Conservation (phyloP, 2,329 filamentous ascomycete species). For the Cladobotryum protrusum region DNA sequence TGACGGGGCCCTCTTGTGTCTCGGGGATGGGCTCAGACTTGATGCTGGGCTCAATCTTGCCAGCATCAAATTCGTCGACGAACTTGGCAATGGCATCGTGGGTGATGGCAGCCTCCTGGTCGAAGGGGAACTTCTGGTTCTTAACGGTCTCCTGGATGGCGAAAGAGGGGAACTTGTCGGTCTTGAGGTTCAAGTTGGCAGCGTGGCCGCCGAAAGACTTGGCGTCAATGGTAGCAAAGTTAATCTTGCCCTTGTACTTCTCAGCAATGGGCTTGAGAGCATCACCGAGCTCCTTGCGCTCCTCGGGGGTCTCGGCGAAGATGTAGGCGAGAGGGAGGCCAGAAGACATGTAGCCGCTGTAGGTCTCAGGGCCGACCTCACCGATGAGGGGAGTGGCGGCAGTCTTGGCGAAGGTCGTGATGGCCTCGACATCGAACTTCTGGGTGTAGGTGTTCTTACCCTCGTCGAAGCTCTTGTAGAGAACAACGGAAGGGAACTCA, state of each 20-base stretch:
- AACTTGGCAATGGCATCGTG: constrained; percentile 68
- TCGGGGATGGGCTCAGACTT: constrained; percentile 97
- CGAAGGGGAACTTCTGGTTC: constrained; percentile 96
- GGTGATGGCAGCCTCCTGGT: constrained; percentile 74
- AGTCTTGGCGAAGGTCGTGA: constrained; percentile 77
- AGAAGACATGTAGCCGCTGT: constrained; percentile 87
- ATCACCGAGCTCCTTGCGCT: constrained; percentile 72
- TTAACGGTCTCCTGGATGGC: constrained; percentile 93
- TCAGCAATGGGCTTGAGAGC: constrained; percentile 80
- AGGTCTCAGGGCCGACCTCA: constrained; percentile 95
- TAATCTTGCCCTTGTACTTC: constrained; percentile 89
- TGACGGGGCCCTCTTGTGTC: constrained; percentile 83
- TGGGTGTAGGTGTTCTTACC: constrained; percentile 78
- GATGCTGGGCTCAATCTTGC: constrained; percentile 91
- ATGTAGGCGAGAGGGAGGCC: constrained; percentile 95
- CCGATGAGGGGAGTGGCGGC: constrained; percentile 85
- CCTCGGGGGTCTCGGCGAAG: constrained; percentile 87
- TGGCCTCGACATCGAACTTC: constrained; percentile 73
- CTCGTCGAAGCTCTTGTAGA: constrained; percentile 95
- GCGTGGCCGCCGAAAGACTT: constrained; percentile 91
- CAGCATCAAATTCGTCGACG: constrained; percentile 75
- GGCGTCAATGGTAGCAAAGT: constrained; percentile 97
- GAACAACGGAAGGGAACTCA: constrained; percentile 76
- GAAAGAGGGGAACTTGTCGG: constrained; percentile 92
- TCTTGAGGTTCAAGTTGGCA: constrained; percentile 93